Conservation (phyloP, 2,329 filamentous ascomycete genomes). For the Septoria linicola region DNA sequence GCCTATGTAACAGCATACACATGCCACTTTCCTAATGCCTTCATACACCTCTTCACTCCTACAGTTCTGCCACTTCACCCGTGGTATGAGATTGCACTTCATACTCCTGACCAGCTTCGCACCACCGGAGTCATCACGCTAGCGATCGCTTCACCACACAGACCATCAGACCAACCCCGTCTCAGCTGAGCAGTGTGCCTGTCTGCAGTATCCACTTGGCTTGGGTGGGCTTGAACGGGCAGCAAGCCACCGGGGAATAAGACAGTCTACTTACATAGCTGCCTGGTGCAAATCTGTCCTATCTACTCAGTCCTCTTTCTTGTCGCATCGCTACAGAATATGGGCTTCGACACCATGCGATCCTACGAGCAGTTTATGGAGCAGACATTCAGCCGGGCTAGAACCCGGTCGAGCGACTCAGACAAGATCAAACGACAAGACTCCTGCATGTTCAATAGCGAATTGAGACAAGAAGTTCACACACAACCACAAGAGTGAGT, state of each 20-base stretch:
- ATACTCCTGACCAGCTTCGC: slow-evolving; percentile 10
- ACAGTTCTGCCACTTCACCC: too few relatives aligned
- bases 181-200: slow-evolving; percentile 18
- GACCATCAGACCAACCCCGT: slow-evolving; percentile 11
- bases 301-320: neutral
- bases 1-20: neutral
- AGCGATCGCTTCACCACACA: slow-evolving; percentile 1
- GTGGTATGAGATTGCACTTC: neutral
- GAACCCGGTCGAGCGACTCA: slow-evolving; percentile 14
- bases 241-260: slow-evolving; percentile 15
- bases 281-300: slow-evolving; percentile 3
- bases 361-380: slow-evolving; percentile 23
- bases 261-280: neutral
- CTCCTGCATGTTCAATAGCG: slow-evolving; percentile 24
- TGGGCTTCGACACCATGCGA: slow-evolving; percentile 29
- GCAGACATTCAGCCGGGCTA: slow-evolving; percentile 14
- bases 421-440: slow-evolving; percentile 24
- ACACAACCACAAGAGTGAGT: slow-evolving; percentile 2
- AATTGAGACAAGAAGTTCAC: slow-evolving; percentile 3
- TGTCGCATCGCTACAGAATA: slow-evolving; percentile 7
- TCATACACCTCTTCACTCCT: slow-evolving; percentile 5
- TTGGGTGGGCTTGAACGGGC: slow-evolving; percentile 7
- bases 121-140: neutral
- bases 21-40: slow-evolving; percentile 6
- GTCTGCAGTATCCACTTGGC: slow-evolving; percentile 16